Evolutionary conservation across 257 asterid species (phyloP).

Genomic region (Primulina eburnea): DNA sequence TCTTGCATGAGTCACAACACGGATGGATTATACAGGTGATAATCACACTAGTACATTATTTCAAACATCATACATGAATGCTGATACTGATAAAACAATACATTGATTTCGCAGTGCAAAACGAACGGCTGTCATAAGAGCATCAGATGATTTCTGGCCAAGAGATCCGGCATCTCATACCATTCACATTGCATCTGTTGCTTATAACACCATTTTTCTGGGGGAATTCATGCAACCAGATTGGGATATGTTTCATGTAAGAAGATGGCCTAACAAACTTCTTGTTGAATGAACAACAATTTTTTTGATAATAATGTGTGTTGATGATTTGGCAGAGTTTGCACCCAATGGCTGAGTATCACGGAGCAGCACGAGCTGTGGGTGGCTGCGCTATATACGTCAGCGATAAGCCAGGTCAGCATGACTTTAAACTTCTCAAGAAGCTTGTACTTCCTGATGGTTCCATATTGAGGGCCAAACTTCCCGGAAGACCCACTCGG

Average conservation of each 20-base stretch:
- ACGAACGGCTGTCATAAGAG: constrained; percentile 70
- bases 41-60: background rate
- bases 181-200: constrained; percentile 86
- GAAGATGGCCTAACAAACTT: constrained; percentile 18
- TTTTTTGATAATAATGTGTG: constrained; percentile 9
- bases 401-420: constrained; percentile 93
- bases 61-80: background rate
- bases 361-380: constrained; percentile 88
- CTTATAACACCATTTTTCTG: constrained; percentile 44
- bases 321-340: constrained; percentile 38
- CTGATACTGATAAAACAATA: background rate
- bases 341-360: constrained; percentile 94
- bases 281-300: too few species aligned
- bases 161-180: constrained; percentile 95
- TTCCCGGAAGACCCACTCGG: constrained; percentile 89
- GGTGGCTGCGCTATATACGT: constrained; percentile 93
- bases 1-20: constrained; percentile 96
- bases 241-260: constrained; percentile 98
- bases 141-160: constrained; percentile 95
- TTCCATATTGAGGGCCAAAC: constrained; percentile 76
- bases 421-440: constrained; percentile 65
- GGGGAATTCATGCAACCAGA: constrained; percentile 99
- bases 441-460: constrained; percentile 92
- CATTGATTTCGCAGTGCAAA: constrained; percentile 50
- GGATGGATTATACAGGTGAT: constrained; percentile 80